These are phyloP conservation scores for Ophiostoma himal-ulmi DNA, from an alignment of 2,329 filamentous ascomycete genomes.

Conservation along the genomic window DNA sequence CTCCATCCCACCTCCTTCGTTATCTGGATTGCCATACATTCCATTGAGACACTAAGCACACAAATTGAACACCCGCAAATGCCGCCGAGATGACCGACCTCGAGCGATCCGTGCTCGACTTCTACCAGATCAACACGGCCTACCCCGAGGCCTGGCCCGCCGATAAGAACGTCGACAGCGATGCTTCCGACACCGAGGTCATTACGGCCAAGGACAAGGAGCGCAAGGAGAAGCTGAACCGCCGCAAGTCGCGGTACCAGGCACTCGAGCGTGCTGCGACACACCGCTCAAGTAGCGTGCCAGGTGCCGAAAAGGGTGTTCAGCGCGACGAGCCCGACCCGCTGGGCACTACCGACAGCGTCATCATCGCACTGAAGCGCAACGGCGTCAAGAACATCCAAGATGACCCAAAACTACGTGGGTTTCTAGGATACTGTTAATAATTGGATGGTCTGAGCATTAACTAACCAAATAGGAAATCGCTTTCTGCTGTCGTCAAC, in stretches of 20 bases:
- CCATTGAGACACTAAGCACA: neutral
- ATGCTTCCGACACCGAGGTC: constrained; percentile 58
- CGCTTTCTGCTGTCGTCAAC: constrained; percentile 94
- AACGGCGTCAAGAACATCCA: constrained; percentile 69
- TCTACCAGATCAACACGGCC: constrained; percentile 76
- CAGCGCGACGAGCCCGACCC: constrained; percentile 92
- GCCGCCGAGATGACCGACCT: constrained; percentile 56
- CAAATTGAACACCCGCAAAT: neutral
- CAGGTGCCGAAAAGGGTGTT: constrained; percentile 58
- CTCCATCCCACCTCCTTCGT: neutral
- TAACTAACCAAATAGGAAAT: constrained; percentile 45
- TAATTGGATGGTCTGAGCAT: too few relatives aligned
- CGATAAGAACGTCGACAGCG: constrained; percentile 60
- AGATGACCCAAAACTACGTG: constrained; percentile 68
- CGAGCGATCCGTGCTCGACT: constrained; percentile 72
- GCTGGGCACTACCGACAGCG: constrained; percentile 79
- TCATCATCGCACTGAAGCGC: constrained; percentile 71
- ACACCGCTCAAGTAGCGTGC: constrained; percentile 59
- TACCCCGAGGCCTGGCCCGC: constrained; percentile 82
- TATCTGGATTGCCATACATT: neutral
- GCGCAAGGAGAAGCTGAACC: constrained; percentile 45
- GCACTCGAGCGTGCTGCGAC: constrained; percentile 72
- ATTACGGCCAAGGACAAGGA: constrained; percentile 32
- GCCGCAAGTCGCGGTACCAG: constrained; percentile 73
- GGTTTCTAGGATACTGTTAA: neutral